These are phyloP conservation scores for Sporothrix sp. DNA, from an alignment of 2,329 filamentous ascomycete species.

Conservation along the genomic window DNA sequence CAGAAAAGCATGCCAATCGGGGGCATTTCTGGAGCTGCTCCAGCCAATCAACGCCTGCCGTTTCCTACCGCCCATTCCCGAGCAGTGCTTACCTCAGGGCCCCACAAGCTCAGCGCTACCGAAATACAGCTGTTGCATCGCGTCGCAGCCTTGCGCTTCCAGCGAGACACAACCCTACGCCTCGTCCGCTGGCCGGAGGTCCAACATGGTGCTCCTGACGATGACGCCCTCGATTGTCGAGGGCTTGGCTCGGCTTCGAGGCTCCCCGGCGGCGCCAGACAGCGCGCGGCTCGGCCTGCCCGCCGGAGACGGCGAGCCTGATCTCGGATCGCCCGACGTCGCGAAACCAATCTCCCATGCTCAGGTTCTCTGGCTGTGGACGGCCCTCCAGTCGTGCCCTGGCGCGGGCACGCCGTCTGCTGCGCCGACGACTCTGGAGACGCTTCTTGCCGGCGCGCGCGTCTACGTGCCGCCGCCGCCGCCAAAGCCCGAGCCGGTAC, in stretches of 20 bases:
- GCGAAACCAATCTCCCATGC: slow-evolving; percentile 63
- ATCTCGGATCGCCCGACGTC: slow-evolving; percentile 38
- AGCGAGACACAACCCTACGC: not conserved
- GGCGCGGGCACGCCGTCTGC: slow-evolving; percentile 1
- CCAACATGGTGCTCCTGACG: slow-evolving; percentile 64
- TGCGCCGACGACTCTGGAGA: slow-evolving; percentile 50
- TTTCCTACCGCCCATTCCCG: slow-evolving; percentile 8
- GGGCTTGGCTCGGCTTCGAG: slow-evolving; percentile 36
- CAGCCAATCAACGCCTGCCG: slow-evolving; percentile 3
- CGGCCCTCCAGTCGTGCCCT: slow-evolving; percentile 32
- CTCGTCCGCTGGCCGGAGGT: not conserved
- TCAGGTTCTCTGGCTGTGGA: slow-evolving; percentile 57
- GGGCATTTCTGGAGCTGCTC: slow-evolving; percentile 1
- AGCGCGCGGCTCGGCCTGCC: not conserved
- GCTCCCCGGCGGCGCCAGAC: not conserved
- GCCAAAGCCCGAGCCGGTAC: slow-evolving; percentile 66
- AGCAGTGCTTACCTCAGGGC: not conserved
- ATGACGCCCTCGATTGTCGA: slow-evolving; percentile 61
- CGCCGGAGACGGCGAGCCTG: slow-evolving; percentile 31
- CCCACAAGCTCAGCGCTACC: not conserved
- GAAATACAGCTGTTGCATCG: not conserved
- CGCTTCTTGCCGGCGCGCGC: slow-evolving; percentile 59
- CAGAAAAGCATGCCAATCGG: slow-evolving; percentile 6
- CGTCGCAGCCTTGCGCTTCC: not conserved
- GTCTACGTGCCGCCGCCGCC: slow-evolving; percentile 73